Evolutionary conservation across 2,329 filamentous ascomycete genomes (phyloP), one percentile per base, ranked within the genome.

Genomic region (Myriangium duriaei): DNA sequence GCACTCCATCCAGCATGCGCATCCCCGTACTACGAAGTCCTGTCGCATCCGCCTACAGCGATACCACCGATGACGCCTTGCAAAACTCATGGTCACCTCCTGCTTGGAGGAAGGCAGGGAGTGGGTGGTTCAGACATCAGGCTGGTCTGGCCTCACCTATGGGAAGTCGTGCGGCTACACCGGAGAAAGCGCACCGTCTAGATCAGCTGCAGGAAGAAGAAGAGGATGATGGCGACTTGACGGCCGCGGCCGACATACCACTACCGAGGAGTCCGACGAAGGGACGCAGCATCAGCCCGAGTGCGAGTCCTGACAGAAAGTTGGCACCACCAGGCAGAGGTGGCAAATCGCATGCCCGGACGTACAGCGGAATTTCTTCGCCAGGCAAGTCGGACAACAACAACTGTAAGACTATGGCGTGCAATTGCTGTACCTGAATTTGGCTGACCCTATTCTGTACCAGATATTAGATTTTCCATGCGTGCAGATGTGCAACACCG

Each of bases 401-500:
- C 39, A 59, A 59, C 41, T 59, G 55, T 58, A 51, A 47, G 55
- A 51, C n/a, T n/a, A n/a, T n/a, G n/a, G n/a, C n/a, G n/a, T n/a
- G n/a, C n/a, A n/a, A n/a, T n/a, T n/a, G n/a, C n/a, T n/a, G n/a
- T n/a, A n/a, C n/a, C n/a, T n/a, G n/a, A n/a, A 19, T 10, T 21
- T 26, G n/a, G 24, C 26, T 30, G 11, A 12, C 5, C 11, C 32
- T 14, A 17, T 35, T n/a, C n/a, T n/a, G n/a, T n/a, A n/a, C 44
- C 57, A 91, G 85, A 88, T 61, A 83, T 94, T 51, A 82, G 86
- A 47, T 87, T 95, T 60, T 81, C 83, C 36, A 71, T 93, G 44
- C 77, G 82, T 50, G 82, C 86, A 44, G 86, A 94, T 64, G 81
- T 92, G 18, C 82, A 88, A 52, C 86, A 94, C 53, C 76, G 81